Evolutionary conservation across 768 basidiomycete genomes (phyloP).

Genomic region (Kwoniella sp.): DNA sequence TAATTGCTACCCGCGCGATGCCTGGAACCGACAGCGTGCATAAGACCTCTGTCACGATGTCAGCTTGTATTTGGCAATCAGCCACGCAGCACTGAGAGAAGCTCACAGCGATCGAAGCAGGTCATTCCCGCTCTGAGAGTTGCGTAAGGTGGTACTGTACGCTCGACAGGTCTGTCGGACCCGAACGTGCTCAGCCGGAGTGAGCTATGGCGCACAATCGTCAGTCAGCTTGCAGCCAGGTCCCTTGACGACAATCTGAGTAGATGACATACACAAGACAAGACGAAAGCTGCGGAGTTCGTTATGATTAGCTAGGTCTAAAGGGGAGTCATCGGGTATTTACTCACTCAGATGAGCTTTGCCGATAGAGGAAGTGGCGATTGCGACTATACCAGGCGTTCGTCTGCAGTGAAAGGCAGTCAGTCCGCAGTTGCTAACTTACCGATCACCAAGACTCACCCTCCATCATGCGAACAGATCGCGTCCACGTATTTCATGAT

Average conservation of each 20-base stretch:
- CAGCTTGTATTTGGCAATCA: slow-evolving; percentile 5
- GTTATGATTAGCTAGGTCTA: slow-evolving; percentile 3
- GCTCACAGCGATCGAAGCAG: slow-evolving; percentile 49
- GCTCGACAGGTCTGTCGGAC: slow-evolving; percentile 43
- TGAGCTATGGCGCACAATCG: slow-evolving; percentile 27
- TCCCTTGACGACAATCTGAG: background rate
- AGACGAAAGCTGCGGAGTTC: slow-evolving; percentile 26
- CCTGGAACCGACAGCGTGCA: slow-evolving; percentile 23
- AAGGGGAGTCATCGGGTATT: background rate
- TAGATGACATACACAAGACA: slow-evolving; percentile 27
- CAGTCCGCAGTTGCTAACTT: background rate
- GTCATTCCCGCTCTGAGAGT: slow-evolving; percentile 53
- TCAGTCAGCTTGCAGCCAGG: slow-evolving; percentile 1
- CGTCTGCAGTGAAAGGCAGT: slow-evolving; percentile 16
- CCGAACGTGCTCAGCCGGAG: slow-evolving; percentile 36
- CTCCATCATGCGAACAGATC: slow-evolving; percentile 41
- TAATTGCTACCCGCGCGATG: slow-evolving; percentile 20
- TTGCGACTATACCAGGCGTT: slow-evolving; percentile 48
- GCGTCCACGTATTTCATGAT: slow-evolving; percentile 46
- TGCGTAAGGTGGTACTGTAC: slow-evolving; percentile 48
- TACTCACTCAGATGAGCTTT: slow-evolving; percentile 45
- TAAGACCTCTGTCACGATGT: slow-evolving; percentile 12
- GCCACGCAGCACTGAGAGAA: background rate
- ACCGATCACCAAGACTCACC: slow-evolving; percentile 24
- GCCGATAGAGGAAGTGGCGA: slow-evolving; percentile 50